These are phyloP conservation scores for Leptographium procerum DNA, from an alignment of 2,329 filamentous ascomycete species.

Conservation along the genomic window DNA sequence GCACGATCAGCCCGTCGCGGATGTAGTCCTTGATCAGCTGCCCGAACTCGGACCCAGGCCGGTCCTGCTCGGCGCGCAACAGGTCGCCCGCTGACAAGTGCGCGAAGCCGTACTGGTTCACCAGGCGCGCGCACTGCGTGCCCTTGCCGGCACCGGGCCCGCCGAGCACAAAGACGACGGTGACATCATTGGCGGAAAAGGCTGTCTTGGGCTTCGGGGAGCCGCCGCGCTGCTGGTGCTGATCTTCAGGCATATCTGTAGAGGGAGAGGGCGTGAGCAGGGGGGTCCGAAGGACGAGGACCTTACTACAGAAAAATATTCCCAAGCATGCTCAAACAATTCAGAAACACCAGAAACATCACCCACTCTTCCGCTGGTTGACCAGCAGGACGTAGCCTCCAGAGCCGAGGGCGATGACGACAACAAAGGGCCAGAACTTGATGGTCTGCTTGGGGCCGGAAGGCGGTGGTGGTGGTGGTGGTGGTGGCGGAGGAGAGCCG, in stretches of 20 bases:
- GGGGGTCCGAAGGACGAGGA: too few species aligned
- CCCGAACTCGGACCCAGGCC: conserved; percentile 77
- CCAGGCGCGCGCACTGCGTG: conserved; percentile 85
- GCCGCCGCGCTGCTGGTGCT: neutral
- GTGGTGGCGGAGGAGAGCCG: conserved; percentile 5
- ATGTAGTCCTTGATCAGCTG: conserved; percentile 89
- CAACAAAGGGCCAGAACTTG: conserved; percentile 49
- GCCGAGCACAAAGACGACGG: conserved; percentile 93
- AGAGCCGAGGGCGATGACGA: conserved; percentile 35
- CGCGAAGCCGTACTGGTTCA: conserved; percentile 77
- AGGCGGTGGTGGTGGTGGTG: conserved; percentile 9
- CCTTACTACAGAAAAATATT: too few species aligned
- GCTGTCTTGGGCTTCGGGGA: conserved; percentile 38
- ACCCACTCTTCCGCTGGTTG: conserved; percentile 27
- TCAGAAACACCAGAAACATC: conserved; percentile 16
- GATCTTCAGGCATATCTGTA: conserved; percentile 6
- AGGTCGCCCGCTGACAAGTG: conserved; percentile 92
- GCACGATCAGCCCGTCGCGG: conserved; percentile 87
- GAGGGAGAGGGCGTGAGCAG: neutral
- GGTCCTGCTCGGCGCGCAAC: conserved; percentile 84
- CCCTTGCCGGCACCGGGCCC: conserved; percentile 94
- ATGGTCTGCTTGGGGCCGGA: conserved; percentile 16
- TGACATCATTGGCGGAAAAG: conserved; percentile 67
- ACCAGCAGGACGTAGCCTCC: conserved; percentile 39
- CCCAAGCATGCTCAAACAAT: too few species aligned